Base-by-base conservation (phyloP, 192 early-diverging fungal genomes). In the Entomortierella beljakovae region DNA sequence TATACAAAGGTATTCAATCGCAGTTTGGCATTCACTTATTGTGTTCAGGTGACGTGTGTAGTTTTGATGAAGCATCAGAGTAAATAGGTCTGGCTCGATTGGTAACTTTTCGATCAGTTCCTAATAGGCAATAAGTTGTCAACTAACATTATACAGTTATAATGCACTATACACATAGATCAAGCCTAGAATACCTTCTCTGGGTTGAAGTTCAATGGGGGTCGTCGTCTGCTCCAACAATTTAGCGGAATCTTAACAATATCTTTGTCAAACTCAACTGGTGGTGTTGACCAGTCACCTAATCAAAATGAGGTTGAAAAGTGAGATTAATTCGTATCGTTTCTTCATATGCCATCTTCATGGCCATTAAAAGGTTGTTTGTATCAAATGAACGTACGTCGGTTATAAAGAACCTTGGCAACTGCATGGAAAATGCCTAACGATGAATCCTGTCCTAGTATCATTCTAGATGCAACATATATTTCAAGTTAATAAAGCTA, bases 391-490 rank as follows among this genome's bases (percentile, higher is more conserved):
- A 6, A 58, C 71, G 37, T 67, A 64, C 88, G 85, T 71, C 89
- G 87, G 34, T 87, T 87, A 55, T 88, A 87, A 20, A 91, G 52
- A 0, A 91, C 83, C 61, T 89, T 90, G n/a, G 87, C 90, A 20
- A 89, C 68, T 1, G 90, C 88, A 40, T 91, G 90, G 38, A 91
- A 91, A 37, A 90, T 50, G 22, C 85, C 86, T 16, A 91, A 80
- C 0, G 82, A 69, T 10, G 64, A 73, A 49, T 82, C 81, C 53
- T 76, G 73, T 1, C 81, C 81, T 40, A 46, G 28, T 10, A 29
- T 43, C 16, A 20, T 32, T 31, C 72, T 75, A 56, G 9, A 55
- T 3, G 37, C 52, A 56, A 48, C 8, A 34, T 29, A 31, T 3
- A 55, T 25, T 38, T 25, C 22, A 13, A 32, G n/a, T 13, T 16